These are phyloP conservation scores for Tympanopsis confertula DNA, from an alignment of 2,329 filamentous ascomycete species.

Conservation along the genomic window DNA sequence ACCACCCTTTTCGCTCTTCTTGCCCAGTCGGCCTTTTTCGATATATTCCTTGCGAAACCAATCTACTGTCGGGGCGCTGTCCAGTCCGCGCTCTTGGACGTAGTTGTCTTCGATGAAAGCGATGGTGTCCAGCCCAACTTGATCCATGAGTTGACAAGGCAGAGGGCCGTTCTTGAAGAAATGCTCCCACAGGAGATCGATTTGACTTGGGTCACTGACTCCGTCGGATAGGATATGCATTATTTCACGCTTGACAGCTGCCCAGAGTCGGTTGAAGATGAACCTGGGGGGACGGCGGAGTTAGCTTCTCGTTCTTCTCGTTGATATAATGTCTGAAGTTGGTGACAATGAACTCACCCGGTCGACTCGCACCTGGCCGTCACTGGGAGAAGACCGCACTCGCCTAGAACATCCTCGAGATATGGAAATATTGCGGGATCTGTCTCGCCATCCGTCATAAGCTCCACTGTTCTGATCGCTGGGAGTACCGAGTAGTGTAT, in stretches of 20 bases:
- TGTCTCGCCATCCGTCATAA: conserved; percentile 39
- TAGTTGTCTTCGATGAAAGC: conserved; percentile 40
- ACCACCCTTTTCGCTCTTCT: conserved; percentile 27
- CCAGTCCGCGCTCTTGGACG: conserved; percentile 31
- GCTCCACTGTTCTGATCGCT: conserved; percentile 30
- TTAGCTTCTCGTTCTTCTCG: too few species aligned
- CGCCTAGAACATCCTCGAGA: conserved; percentile 22
- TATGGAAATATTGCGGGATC: conserved; percentile 28
- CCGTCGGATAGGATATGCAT: conserved; percentile 35
- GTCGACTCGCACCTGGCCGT: conserved; percentile 30
- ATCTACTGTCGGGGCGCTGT: conserved; percentile 24
- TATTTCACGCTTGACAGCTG: conserved; percentile 39
- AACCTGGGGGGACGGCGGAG: conserved; percentile 31
- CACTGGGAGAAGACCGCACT: conserved; percentile 27
- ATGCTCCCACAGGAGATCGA: conserved; percentile 33
- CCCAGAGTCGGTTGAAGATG: conserved; percentile 44
- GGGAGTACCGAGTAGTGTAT: conserved; percentile 40
- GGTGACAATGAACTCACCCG: not conserved
- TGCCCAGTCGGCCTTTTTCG: conserved; percentile 30
- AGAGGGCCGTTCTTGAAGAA: conserved; percentile 16
- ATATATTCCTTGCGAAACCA: conserved; percentile 32
- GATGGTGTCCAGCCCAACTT: conserved; percentile 39
- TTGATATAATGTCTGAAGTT: not conserved
- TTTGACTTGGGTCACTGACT: conserved; percentile 32
- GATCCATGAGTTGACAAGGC: conserved; percentile 31